phyloP scores from a whole-genome alignment of 2,329 filamentous ascomycete species.

The Bipolaris victoriae region DNA sequence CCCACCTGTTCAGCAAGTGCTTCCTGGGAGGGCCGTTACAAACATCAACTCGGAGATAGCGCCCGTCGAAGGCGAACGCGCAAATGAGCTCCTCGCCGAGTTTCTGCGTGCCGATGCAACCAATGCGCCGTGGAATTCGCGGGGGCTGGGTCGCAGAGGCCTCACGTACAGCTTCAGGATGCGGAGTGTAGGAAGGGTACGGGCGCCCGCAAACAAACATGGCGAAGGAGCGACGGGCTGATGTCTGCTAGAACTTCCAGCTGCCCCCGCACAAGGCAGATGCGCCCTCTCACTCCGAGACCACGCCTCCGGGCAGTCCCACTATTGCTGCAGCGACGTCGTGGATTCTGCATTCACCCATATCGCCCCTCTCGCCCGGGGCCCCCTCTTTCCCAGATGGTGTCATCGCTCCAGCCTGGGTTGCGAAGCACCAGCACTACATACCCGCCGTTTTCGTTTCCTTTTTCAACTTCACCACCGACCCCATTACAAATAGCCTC shows the following conservation, averaged over 20 bases:
- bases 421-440: constrained; percentile 84
- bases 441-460: constrained; percentile 81
- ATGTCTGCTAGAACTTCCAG: constrained; percentile 56
- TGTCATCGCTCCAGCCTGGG: constrained; percentile 79
- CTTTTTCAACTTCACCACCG: constrained; percentile 78
- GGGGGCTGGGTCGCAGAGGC: constrained; percentile 56
- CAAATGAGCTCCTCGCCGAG: constrained; percentile 68
- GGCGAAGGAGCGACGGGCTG: constrained; percentile 22
- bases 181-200: constrained; percentile 79
- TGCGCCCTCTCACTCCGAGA: constrained; percentile 60
- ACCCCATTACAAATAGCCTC: constrained; percentile 75
- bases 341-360: constrained; percentile 79
- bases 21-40: constrained; percentile 57
- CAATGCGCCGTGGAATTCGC: constrained; percentile 69
- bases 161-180: constrained; percentile 67
- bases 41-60: constrained; percentile 75
- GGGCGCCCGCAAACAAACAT: constrained; percentile 38
- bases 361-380: constrained; percentile 84
- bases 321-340: constrained; percentile 56
- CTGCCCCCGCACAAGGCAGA: constrained; percentile 68
- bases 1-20: constrained; percentile 52
- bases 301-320: constrained; percentile 59
- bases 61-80: constrained; percentile 68
- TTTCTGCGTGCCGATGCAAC: constrained; percentile 71
- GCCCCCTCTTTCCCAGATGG: constrained; percentile 90